Evolutionary conservation across 2,329 filamentous ascomycete species (phyloP).

Genomic region (Aspergillus bombycis): DNA sequence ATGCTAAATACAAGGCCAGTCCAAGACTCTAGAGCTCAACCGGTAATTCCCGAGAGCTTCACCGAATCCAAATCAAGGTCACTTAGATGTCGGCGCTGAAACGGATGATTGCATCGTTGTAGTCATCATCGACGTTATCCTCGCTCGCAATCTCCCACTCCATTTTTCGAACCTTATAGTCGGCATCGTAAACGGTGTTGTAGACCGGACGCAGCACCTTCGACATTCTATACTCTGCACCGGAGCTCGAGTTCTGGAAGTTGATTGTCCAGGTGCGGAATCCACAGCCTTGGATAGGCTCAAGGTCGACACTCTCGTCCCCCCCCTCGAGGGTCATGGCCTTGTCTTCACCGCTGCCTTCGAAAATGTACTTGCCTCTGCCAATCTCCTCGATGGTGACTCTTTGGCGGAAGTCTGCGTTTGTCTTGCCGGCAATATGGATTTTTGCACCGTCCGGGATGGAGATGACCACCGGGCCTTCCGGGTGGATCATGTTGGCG

Average conservation of each 20-base stretch:
- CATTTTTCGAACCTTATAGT: not conserved
- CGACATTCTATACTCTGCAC: not conserved
- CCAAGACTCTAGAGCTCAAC: not conserved
- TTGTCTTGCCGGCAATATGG: not conserved
- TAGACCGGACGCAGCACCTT: not conserved
- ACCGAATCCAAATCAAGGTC: not conserved
- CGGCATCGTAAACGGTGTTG: not conserved
- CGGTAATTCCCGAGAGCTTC: not conserved
- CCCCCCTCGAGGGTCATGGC: not conserved
- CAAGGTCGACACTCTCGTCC: not conserved
- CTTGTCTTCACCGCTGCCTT: not conserved
- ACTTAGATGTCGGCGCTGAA: not conserved
- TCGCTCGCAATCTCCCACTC: constrained; percentile 8
- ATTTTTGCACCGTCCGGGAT: not conserved
- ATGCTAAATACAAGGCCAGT: not conserved
- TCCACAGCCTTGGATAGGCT: not conserved
- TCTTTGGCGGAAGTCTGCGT: constrained; percentile 4
- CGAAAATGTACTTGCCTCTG: not conserved
- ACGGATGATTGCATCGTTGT: constrained; percentile 5
- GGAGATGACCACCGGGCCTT: constrained; percentile 1
- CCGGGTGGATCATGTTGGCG: not conserved
- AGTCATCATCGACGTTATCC: constrained; percentile 4
- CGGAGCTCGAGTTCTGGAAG: not conserved
- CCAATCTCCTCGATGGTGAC: constrained; percentile 5
- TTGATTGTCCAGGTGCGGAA: constrained; percentile 7